phyloP scores from a whole-genome alignment of 2,329 filamentous ascomycete species.

The Exophiala alcalophila region DNA sequence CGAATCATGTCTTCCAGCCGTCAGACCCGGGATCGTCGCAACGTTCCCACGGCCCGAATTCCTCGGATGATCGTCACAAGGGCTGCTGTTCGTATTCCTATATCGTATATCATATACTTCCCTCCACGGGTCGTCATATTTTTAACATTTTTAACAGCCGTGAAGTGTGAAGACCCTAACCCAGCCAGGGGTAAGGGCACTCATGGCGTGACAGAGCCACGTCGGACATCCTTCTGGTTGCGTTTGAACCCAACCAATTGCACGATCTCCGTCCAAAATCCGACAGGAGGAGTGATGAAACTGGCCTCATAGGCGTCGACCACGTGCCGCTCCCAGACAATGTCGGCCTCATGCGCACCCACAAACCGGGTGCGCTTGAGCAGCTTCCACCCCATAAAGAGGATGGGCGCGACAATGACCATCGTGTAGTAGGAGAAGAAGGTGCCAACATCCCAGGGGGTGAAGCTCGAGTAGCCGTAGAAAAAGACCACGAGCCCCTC shows the following conservation, averaged over 20 bases:
- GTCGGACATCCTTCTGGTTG: background rate
- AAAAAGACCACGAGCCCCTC: slow-evolving; percentile 67
- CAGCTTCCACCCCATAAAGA: slow-evolving; percentile 23
- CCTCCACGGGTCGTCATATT: no score
- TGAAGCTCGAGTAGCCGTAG: slow-evolving; percentile 69
- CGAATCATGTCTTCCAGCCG: no score
- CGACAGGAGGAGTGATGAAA: slow-evolving; percentile 49
- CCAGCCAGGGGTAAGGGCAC: no score
- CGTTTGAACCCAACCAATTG: slow-evolving; percentile 1
- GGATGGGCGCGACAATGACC: slow-evolving; percentile 18
- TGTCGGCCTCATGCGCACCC: slow-evolving; percentile 41
- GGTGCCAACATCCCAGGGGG: slow-evolving; percentile 63
- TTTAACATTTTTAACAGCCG: no score
- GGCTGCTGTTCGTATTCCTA: no score
- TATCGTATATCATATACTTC: no score
- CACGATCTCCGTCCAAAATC: slow-evolving; percentile 29
- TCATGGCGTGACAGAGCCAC: no score
- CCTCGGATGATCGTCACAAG: no score
- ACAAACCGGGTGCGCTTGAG: slow-evolving; percentile 33
- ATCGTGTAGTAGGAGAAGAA: slow-evolving; percentile 57
- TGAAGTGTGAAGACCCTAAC: no score
- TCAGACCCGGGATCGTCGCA: no score
- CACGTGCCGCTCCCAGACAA: slow-evolving; percentile 60
- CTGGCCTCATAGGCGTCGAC: slow-evolving; percentile 58
- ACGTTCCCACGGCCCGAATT: no score